A percentile compares a stretch with the other conserved stretches of the same genome.
These are phyloP conservation scores for Ophiostoma tasmaniense DNA, from an alignment of 2,329 filamentous ascomycete genomes.

Conservation along the genomic window DNA sequence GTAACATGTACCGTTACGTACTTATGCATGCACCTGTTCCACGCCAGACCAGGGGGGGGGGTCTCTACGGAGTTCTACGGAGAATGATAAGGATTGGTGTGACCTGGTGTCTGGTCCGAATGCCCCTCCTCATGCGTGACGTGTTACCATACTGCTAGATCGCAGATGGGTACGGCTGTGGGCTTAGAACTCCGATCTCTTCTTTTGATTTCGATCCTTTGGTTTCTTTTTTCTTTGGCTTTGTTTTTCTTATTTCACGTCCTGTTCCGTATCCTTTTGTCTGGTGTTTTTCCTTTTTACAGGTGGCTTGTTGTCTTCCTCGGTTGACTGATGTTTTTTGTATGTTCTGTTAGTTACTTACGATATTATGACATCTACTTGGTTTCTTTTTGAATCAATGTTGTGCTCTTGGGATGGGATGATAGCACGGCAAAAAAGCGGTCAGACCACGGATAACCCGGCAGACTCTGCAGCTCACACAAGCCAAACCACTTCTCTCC, in stretches of 20 bases:
- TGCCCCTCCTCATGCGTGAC: slow-evolving; percentile 4
- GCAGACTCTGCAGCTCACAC: neutral
- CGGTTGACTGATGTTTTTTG: neutral
- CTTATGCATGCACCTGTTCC: neutral
- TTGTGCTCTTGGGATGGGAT: neutral
- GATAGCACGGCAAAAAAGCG: neutral
- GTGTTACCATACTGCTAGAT: neutral
- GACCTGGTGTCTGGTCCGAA: neutral
- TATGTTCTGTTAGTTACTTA: neutral
- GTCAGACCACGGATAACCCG: neutral
- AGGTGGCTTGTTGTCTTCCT: neutral
- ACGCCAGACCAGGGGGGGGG: neutral
- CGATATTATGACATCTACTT: neutral
- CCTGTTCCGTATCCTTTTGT: neutral
- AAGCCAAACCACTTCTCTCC: neutral
- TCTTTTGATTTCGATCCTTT: neutral
- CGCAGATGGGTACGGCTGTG: neutral
- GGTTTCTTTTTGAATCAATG: neutral
- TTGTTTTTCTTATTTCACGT: neutral
- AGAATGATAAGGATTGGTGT: neutral
- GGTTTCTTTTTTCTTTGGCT: neutral
- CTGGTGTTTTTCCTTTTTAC: too few relatives aligned
- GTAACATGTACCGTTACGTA: neutral
- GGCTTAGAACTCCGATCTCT: neutral
- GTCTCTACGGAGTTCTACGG: neutral